Evolutionary conservation across 768 basidiomycete genomes (phyloP).

Genomic region (Trametes cingulata): DNA sequence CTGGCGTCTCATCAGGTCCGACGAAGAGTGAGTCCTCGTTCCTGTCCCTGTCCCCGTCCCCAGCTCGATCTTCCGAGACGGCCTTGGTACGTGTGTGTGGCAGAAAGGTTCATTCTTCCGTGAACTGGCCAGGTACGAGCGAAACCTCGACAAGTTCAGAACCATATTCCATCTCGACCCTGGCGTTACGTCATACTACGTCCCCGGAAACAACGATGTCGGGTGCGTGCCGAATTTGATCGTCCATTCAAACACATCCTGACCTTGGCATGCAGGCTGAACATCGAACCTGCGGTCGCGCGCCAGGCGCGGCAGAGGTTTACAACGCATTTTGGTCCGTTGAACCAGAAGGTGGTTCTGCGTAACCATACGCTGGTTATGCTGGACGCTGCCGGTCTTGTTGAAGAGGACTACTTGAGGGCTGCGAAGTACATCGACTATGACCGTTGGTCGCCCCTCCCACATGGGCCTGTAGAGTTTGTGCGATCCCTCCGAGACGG

Average conservation of each 20-base stretch:
- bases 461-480: slow-evolving; percentile 60
- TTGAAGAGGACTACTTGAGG: slow-evolving; percentile 79
- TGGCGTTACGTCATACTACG: slow-evolving; percentile 58
- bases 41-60: no score
- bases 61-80: no score
- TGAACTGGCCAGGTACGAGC: slow-evolving; percentile 61
- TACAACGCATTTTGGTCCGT: slow-evolving; percentile 60
- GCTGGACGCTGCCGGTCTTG: slow-evolving; percentile 75
- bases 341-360: slow-evolving; percentile 62
- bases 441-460: slow-evolving; percentile 54
- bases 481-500: slow-evolving; percentile 47
- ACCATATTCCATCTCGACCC: slow-evolving; percentile 58
- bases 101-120: background rate
- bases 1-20: slow-evolving; percentile 62
- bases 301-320: slow-evolving; percentile 57
- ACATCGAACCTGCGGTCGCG: slow-evolving; percentile 17
- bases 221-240: slow-evolving; percentile 46
- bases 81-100: slow-evolving; percentile 2
- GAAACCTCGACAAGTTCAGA: slow-evolving; percentile 65
- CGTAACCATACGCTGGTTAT: slow-evolving; percentile 73
- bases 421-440: slow-evolving; percentile 50
- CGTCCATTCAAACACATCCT: slow-evolving; percentile 20
- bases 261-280: slow-evolving; percentile 17
- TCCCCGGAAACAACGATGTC: slow-evolving; percentile 91
- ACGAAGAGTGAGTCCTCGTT: slow-evolving; percentile 54